Evolutionary conservation across 2,329 filamentous ascomycete species (phyloP), one percentile per base, ranked within the genome.

Genomic region (Drechslerella coelobrocha): DNA sequence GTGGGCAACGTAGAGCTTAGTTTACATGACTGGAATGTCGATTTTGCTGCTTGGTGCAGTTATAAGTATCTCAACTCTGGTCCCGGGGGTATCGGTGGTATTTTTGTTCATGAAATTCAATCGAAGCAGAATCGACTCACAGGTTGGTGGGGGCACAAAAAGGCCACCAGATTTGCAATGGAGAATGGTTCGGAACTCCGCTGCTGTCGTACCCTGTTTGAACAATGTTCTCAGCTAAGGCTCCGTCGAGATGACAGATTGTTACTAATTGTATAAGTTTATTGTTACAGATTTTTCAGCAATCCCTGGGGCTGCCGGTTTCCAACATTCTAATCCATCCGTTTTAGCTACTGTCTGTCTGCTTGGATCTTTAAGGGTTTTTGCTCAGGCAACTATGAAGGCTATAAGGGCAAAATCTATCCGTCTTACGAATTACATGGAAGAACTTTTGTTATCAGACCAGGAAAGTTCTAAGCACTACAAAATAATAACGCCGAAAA

Each of bases 41-140:
- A 96, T 78, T 96, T 96, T 76, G 75, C 92, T 14, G 90, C 85
- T 59, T 96, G 92, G 92, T 96, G 92, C 79, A 92, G 88, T 17
- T 96, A 96, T 83, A 96, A 96, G 81, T 96, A 96, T 80, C 84
- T 96, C 78, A 96, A 96, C 77, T 87, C 88, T 24, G 92, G 92
- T 0, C 91, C 92, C 0, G 92, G 92, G 2, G 84, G 87, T 14
- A 95, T 95, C 73, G 91, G 86, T 0, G 91, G 89, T 0, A 81
- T 88, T 0, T 96, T 92, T 74, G 89, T 96, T 7, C 91, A 96
- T 78, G 86, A 90, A 77, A 83, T 81, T 39, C 89, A 95, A 77
- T 86, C 78, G 78, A 4, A 77, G 81, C 41, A 76, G 14, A 87
- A 86, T 3, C 84, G 92, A 2, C 81, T 96, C 1, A 83, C 86